Percentiles rank a stretch among this genome's conserved stretches.
Conservation (phyloP, 129 eudicot genomes). For the Chrysanthemum makinoi region DNA sequence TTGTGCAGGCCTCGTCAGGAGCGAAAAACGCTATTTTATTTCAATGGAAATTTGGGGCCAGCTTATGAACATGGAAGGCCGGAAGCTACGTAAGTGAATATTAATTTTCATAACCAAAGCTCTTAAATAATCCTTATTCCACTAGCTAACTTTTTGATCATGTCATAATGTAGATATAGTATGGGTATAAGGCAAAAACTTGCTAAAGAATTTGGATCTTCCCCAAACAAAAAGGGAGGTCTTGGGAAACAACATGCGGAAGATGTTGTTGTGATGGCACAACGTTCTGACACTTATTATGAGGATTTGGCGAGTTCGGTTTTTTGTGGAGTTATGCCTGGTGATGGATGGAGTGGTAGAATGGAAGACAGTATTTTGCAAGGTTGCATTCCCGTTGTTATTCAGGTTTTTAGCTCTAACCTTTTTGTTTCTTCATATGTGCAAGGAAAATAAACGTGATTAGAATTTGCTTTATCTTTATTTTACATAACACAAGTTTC, state of each 20-base stretch:
- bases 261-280: conserved; percentile 77
- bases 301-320: conserved; percentile 72
- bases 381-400: conserved; percentile 95
- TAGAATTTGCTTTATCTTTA: background rate
- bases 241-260: conserved; percentile 84
- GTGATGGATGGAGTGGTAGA: conserved; percentile 99
- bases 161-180: conserved; percentile 66
- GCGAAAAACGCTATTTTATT: conserved; percentile 76
- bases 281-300: conserved; percentile 65
- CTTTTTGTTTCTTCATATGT: background rate
- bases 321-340: conserved; percentile 98
- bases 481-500: background rate
- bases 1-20: conserved; percentile 66
- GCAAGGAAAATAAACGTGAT: background rate
- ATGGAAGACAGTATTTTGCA: conserved; percentile 96
- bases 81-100: conserved; percentile 69
- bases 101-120: background rate
- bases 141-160: background rate
- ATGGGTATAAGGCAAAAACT: conserved; percentile 95
- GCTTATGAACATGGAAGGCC: conserved; percentile 89
- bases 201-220: conserved; percentile 90
- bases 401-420: conserved; percentile 54
- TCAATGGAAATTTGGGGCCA: conserved; percentile 94
- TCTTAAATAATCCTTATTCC: background rate
- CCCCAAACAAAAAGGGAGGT: conserved; percentile 71